Evolutionary conservation across 78 protist genomes (phyloP).

Genomic region (Dictyostelium firmibasis): DNA sequence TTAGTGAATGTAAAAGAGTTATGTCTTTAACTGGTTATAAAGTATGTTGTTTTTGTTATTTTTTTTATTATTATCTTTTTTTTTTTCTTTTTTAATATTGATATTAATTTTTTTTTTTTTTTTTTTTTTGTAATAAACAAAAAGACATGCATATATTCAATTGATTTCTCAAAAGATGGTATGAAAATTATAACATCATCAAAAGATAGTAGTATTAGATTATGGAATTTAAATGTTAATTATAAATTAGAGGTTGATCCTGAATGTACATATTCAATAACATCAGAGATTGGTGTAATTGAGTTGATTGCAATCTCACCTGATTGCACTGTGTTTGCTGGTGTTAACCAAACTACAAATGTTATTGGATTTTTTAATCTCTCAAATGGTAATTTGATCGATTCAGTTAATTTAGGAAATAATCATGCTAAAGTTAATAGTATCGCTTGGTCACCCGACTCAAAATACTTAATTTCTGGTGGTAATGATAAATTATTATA

Average conservation of each 20-base stretch:
- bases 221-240: conserved; percentile 35
- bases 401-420: not conserved
- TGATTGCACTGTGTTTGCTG: not conserved
- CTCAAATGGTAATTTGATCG: not conserved
- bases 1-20: conserved; percentile 45
- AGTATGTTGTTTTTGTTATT: not conserved
- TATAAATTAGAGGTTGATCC: conserved; percentile 39
- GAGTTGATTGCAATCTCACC: conserved; percentile 1
- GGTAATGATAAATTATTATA: conserved; percentile 14
- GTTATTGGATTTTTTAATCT: not conserved
- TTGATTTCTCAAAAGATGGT: conserved; percentile 22
- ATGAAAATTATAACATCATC: conserved; percentile 11
- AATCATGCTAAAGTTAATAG: not conserved
- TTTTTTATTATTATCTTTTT: not conserved
- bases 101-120: not conserved
- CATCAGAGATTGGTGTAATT: not conserved
- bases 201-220: conserved; percentile 21
- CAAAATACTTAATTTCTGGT: not conserved
- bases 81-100: not conserved
- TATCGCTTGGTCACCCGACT: conserved; percentile 16
- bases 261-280: not conserved
- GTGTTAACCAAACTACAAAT: not conserved
- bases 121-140: not conserved
- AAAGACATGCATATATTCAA: conserved; percentile 13
- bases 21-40: conserved; percentile 54